These are phyloP conservation scores for Colletotrichum godetiae DNA, from an alignment of 2,329 filamentous ascomycete genomes.

Conservation along the genomic window DNA sequence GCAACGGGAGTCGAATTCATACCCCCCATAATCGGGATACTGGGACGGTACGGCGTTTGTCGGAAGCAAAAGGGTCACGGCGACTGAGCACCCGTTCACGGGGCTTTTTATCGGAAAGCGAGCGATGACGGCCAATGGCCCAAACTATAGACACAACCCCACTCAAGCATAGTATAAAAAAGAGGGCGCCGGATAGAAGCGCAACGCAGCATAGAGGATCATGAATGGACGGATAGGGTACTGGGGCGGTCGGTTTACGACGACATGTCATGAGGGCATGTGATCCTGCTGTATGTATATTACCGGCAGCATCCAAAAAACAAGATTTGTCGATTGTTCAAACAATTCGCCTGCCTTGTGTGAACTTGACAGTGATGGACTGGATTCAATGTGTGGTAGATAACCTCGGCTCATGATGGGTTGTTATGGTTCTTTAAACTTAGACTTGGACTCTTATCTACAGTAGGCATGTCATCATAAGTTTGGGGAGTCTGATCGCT, in stretches of 20 bases:
- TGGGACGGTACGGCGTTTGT: conserved; percentile 28
- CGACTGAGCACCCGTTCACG: conserved; percentile 10
- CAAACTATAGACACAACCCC: conserved; percentile 34
- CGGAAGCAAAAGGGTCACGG: conserved; percentile 32
- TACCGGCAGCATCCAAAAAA: conserved; percentile 29
- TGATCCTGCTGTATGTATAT: conserved; percentile 37
- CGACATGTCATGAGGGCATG: conserved; percentile 30
- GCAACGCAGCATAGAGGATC: conserved; percentile 36
- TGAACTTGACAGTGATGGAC: not conserved
- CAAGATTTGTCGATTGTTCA: conserved; percentile 17
- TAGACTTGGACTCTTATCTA: not conserved
- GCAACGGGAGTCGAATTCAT: conserved; percentile 9
- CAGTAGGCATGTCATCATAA: not conserved
- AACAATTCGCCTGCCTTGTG: not conserved
- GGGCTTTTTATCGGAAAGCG: conserved; percentile 28
- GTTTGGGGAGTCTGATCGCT: not conserved
- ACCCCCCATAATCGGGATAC: not conserved
- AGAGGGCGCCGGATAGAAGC: conserved; percentile 33
- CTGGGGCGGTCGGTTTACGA: conserved; percentile 22
- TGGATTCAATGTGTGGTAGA: too few species aligned
- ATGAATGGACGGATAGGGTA: conserved; percentile 20
- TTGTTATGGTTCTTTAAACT: too few species aligned
- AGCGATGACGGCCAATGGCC: conserved; percentile 34
- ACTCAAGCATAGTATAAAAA: conserved; percentile 37
- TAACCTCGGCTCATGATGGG: too few species aligned